Conservation (phyloP, 305 asterid species). For the Fraxinus nigra region DNA sequence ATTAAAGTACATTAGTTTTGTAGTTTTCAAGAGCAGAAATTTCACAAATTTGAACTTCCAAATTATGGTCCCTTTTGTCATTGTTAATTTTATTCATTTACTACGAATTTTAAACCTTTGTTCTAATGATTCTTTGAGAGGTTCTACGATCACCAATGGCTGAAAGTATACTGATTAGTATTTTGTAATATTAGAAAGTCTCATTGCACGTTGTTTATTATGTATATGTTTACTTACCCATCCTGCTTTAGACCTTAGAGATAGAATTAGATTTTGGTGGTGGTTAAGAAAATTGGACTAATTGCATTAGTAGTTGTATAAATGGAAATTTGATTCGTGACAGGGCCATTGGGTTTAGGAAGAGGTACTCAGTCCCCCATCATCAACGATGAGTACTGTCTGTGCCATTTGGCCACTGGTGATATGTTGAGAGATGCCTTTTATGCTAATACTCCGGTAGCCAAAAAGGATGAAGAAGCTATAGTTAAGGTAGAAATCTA, state of each 20-base stretch:
- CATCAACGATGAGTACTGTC: slow-evolving; percentile 78
- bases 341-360: slow-evolving; percentile 95
- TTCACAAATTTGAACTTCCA: background rate
- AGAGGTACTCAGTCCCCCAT: slow-evolving; percentile 91
- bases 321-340: background rate
- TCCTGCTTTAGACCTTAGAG: background rate
- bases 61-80: background rate
- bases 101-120: background rate
- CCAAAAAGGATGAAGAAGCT: slow-evolving; percentile 83
- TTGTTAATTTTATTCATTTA: background rate
- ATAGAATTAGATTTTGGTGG: background rate
- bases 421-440: slow-evolving; percentile 96
- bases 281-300: background rate
- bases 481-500: slow-evolving; percentile 64
- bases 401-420: slow-evolving; percentile 91
- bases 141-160: background rate
- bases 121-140: background rate
- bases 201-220: background rate
- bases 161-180: background rate
- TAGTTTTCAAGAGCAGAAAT: background rate
- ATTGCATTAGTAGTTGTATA: background rate
- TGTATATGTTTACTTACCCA: background rate
- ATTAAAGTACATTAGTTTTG: background rate
- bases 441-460: slow-evolving; percentile 83
- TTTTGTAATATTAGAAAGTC: background rate